Percentiles rank a stretch among this genome's conserved stretches.
Evolutionary conservation across 2,329 filamentous ascomycete genomes (phyloP).

Genomic region (Neospermospora avenae): DNA sequence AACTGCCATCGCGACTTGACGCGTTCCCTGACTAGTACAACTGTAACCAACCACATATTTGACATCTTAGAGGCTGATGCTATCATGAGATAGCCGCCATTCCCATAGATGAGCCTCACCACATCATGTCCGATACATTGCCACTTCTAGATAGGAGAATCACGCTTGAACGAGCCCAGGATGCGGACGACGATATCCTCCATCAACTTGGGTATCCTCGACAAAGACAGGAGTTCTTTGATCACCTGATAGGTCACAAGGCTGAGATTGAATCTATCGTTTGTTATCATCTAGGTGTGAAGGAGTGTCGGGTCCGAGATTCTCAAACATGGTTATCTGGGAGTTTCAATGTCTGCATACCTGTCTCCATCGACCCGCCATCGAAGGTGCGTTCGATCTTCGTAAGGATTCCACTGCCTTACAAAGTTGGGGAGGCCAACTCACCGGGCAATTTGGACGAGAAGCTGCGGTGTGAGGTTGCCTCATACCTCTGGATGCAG

Average conservation of each 20-base stretch:
- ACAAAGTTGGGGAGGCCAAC: constrained; percentile 37
- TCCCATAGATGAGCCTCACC: neutral
- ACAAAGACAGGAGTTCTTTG: neutral
- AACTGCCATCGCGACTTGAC: too few species aligned
- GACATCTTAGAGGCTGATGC: too few species aligned
- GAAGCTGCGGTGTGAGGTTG: constrained; percentile 40
- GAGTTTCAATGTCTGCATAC: constrained; percentile 37
- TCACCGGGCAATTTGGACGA: constrained; percentile 41
- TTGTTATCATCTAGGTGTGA: neutral
- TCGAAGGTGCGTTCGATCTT: constrained; percentile 13
- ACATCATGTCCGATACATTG: neutral
- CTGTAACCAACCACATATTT: too few species aligned
- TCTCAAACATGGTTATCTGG: constrained; percentile 32
- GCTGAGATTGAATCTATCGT: constrained; percentile 3
- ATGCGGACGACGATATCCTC: neutral
- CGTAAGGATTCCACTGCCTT: constrained; percentile 35
- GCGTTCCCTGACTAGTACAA: too few species aligned
- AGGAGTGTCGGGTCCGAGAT: constrained; percentile 16
- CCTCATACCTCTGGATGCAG: constrained; percentile 39
- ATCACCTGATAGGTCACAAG: neutral
- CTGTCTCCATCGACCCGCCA: constrained; percentile 17
- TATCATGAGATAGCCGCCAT: neutral
- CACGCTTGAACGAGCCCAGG: neutral
- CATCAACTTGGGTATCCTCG: neutral
- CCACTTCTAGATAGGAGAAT: neutral